These are phyloP conservation scores for Monosporozyma unispora DNA, from an alignment of 805 yeast genomes.

Conservation along the genomic window DNA sequence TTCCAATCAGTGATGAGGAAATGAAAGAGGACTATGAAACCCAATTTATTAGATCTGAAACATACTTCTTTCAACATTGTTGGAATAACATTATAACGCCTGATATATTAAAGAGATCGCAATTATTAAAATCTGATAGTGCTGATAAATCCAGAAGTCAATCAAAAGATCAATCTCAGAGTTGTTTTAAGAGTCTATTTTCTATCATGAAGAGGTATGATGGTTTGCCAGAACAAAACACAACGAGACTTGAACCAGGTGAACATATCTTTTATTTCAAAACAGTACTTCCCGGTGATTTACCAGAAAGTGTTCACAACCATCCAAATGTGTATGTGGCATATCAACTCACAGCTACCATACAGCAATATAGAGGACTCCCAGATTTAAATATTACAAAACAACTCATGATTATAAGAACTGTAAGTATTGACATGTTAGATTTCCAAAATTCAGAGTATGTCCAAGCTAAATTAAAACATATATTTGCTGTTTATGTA, in stretches of 20 bases:
- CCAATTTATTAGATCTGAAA: conserved; percentile 37
- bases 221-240: neutral
- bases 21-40: neutral
- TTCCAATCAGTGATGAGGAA: conserved; percentile 33
- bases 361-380: conserved; percentile 76
- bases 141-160: neutral
- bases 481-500: conserved; percentile 81
- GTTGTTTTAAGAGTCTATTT: conserved; percentile 10
- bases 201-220: conserved; percentile 24
- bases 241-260: conserved; percentile 44
- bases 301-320: conserved; percentile 86
- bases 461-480: conserved; percentile 93
- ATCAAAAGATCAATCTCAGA: neutral
- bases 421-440: conserved; percentile 76
- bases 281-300: conserved; percentile 71
- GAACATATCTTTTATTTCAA: conserved; percentile 88
- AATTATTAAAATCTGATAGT: neutral
- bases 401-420: conserved; percentile 73
- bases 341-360: conserved; percentile 65
- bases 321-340: conserved; percentile 67
- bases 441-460: conserved; percentile 88
- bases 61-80: conserved; percentile 59
- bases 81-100: conserved; percentile 45
- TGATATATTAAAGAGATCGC: neutral
- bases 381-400: conserved; percentile 56